Percentiles rank a stretch among this genome's conserved stretches.
Conservation (phyloP, 2,329 filamentous ascomycete species). For the Colletotrichum tamarilloi region DNA sequence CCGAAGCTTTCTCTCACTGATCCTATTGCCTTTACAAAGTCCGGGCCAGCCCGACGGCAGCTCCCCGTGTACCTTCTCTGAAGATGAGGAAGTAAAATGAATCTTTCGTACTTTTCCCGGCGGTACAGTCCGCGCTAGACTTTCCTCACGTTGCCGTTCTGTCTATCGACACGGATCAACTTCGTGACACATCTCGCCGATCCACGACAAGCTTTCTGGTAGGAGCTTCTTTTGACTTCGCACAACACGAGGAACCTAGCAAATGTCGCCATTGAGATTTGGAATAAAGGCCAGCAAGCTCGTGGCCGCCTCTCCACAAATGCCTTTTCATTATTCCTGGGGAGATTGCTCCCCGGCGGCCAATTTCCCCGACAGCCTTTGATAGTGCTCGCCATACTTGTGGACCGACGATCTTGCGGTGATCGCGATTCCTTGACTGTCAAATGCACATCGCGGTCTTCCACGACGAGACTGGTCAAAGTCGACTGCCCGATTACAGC, state of each 20-base stretch:
- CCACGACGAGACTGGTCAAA: no score
- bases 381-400: neutral
- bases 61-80: neutral
- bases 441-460: no score
- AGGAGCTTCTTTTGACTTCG: no score
- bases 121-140: neutral
- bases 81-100: neutral
- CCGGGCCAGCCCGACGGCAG: neutral
- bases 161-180: no score
- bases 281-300: neutral
- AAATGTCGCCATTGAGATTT: neutral
- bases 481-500: no score
- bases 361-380: neutral
- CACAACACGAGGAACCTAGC: no score
- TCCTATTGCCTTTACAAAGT: neutral
- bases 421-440: neutral
- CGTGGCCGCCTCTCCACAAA: neutral
- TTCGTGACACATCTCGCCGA: no score
- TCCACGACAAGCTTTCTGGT: no score
- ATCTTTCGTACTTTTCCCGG: neutral
- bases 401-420: neutral
- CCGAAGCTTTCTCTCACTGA: no score
- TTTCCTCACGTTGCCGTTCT: neutral
- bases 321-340: no score
- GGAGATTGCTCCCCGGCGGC: neutral